Evolutionary conservation across 2,329 filamentous ascomycete species (phyloP), one percentile per base, ranked within the genome.

Genomic region (Trichothecium sympodiale): DNA sequence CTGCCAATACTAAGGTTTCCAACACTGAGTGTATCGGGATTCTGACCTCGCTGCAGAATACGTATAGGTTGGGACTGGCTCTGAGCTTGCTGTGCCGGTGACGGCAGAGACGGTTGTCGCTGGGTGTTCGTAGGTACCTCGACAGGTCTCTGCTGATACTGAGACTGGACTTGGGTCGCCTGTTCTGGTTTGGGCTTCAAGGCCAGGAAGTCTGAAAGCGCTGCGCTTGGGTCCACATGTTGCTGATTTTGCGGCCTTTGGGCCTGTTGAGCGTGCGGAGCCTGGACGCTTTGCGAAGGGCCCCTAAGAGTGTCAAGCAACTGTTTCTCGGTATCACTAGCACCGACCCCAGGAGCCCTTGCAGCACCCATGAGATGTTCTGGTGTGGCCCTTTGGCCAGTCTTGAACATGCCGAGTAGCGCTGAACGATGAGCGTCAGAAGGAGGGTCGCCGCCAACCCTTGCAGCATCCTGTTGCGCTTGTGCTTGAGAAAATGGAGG

Each of bases 341-440:
- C 27, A 10, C 20, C 20, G 10, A 25, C 20, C 6, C 20, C 20
- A 10, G 20, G 20, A 6, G 20, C 20, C 20, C 20, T 25, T 25
- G 20, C 20, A 25, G 20, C 20, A 25, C 20, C 20, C 20, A 10
- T 10, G 29, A 16, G 14, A 31, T 32, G 15, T 9, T 29, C 30
- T 25, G 29, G 10, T 26, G 31, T 18, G 17, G 15, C 31, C 15
- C 33, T 4, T 26, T 16, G 13, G 43, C 33, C 43, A 42, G 64
- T 64, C 41, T 70, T 73, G 52, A 77, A 74, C 57, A 75, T 71
- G 16, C 60, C 65, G 12, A 75, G 54, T 15, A 75, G 53, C 7
- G 65, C 57, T 14, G 60, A 64, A 16, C 67, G 64, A 42, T 74
- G 69, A 15, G 15, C 15, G 14, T 29, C 34, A 31, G 32, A 12